Percentiles rank a stretch among this genome's conserved stretches.
phyloP scores from a whole-genome alignment of 805 yeast species.

The Sugiyamaella valdiviana region DNA sequence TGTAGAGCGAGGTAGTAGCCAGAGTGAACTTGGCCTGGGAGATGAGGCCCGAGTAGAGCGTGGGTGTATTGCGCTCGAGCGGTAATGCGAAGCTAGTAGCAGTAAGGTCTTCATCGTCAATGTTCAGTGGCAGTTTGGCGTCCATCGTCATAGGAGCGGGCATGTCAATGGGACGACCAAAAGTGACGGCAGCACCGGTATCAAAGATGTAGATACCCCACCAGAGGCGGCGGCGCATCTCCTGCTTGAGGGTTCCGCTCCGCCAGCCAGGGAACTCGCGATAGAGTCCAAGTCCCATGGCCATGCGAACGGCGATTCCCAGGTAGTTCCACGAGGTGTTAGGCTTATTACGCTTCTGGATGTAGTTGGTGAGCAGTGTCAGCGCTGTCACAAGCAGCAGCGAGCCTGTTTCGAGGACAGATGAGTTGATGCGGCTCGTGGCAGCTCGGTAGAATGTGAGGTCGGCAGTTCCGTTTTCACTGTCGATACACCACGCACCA shows the following conservation, averaged over 20 bases:
- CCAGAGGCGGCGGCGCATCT: conserved; percentile 57
- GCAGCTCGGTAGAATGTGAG: conserved; percentile 51
- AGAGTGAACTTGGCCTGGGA: conserved; percentile 48
- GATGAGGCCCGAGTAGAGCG: conserved; percentile 53
- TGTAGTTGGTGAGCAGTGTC: conserved; percentile 51
- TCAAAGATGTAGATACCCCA: conserved; percentile 63
- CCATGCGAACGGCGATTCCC: conserved; percentile 62
- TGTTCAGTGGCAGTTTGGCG: conserved; percentile 45
- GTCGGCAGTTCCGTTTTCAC: conserved; percentile 48
- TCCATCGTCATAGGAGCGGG: conserved; percentile 45
- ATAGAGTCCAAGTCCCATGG: conserved; percentile 56
- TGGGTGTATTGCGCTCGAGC: conserved; percentile 34
- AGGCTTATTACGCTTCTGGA: conserved; percentile 58
- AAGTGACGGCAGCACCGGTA: conserved; percentile 56
- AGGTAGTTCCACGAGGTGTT: conserved; percentile 64
- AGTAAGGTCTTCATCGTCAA: conserved; percentile 40
- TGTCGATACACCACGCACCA: conserved; percentile 64
- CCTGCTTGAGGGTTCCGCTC: conserved; percentile 41
- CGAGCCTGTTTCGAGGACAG: conserved; percentile 56
- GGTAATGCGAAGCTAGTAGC: conserved; percentile 23
- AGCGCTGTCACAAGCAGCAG: conserved; percentile 48
- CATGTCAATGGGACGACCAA: conserved; percentile 56
- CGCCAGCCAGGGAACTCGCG: conserved; percentile 45
- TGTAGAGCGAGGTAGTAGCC: conserved; percentile 44
- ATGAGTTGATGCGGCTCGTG: conserved; percentile 38